phyloP scores from a whole-genome alignment of 768 basidiomycete genomes.

The Boletus rubroflammeus region DNA sequence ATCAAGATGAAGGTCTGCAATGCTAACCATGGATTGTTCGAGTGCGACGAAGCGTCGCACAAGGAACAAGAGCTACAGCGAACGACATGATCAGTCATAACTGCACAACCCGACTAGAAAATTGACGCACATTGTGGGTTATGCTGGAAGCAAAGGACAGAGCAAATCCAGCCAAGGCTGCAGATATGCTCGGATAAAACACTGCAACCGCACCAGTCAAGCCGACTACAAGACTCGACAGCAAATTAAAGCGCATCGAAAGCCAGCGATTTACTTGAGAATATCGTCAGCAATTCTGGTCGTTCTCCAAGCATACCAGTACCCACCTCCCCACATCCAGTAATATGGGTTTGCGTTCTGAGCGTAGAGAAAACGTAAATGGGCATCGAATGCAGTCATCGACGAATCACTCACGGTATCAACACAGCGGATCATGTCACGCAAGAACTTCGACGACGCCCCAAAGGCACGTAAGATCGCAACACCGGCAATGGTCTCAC shows the following conservation, averaged over 20 bases:
- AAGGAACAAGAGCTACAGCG: constrained; percentile 53
- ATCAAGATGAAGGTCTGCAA: not conserved
- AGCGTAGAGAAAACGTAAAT: not conserved
- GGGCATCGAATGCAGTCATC: not conserved
- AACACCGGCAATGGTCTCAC: constrained; percentile 49
- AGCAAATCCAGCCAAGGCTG: constrained; percentile 82
- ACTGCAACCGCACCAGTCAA: constrained; percentile 66
- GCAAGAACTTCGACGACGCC: constrained; percentile 78
- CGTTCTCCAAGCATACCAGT: not conserved
- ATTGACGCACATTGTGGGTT: constrained; percentile 52
- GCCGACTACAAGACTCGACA: constrained; percentile 72
- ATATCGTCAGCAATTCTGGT: constrained; percentile 5
- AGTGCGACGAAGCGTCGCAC: constrained; percentile 82
- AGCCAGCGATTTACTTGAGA: constrained; percentile 83
- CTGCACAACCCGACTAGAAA: not conserved
- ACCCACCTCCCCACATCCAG: constrained; percentile 86
- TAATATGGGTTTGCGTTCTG: constrained; percentile 72
- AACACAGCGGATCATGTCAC: constrained; percentile 79
- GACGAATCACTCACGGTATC: constrained; percentile 57
- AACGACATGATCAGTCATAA: constrained; percentile 17
- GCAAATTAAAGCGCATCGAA: constrained; percentile 79
- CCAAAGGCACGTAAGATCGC: constrained; percentile 78
- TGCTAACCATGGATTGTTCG: constrained; percentile 83
- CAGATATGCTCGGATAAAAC: constrained; percentile 65
- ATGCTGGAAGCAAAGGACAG: constrained; percentile 80